Evolutionary conservation across 441 rosid species (phyloP), one percentile per base, ranked within the genome.

Genomic region (Jatropha multifida): DNA sequence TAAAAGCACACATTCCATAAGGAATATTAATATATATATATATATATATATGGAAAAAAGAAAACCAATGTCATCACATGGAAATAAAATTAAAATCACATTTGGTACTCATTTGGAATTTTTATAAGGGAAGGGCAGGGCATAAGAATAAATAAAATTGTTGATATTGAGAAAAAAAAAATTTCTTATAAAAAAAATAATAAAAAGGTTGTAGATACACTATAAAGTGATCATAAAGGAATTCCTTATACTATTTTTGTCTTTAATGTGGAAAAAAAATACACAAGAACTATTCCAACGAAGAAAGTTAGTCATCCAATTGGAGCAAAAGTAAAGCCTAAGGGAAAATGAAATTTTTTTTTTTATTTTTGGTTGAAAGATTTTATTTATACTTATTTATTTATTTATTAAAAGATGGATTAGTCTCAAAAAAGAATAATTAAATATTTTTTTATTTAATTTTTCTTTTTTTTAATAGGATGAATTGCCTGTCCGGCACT

Each of bases 401-500:
- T 58, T 58, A 58, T 58, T 23, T 32, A 13, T 13, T 15, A 4
- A 64, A 37, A 15, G 23, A 46, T 67, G 56, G n/a, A 67, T 46
- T 67, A 46, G 12, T 67, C 41, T 4, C 40, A 14, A 63, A 27
- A 7, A 26, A 40, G 49, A 41, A 48, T 40, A 23, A 32, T 32
- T 32, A 32, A 32, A 32, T 32, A 32, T 32, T 32, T 32, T 32
- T 32, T 32, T 1, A 32, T 32, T 32, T 32, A 32, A 32, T 32
- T 32, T 23, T 32, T 32, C 32, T 32, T 32, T 32, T 32, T 32
- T 32, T 32, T 32, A 32, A 32, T 32, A 32, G 32, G 32, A 32
- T 32, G 38, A 71, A 14, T 58, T 58, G 64, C 74, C 74, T 58
- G 12, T 12, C 65, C 38, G 15, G 65, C 14, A 42, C 74, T 58